Conservation (phyloP, 1,139 yeast genomes). For the Petasospora fabianii region DNA sequence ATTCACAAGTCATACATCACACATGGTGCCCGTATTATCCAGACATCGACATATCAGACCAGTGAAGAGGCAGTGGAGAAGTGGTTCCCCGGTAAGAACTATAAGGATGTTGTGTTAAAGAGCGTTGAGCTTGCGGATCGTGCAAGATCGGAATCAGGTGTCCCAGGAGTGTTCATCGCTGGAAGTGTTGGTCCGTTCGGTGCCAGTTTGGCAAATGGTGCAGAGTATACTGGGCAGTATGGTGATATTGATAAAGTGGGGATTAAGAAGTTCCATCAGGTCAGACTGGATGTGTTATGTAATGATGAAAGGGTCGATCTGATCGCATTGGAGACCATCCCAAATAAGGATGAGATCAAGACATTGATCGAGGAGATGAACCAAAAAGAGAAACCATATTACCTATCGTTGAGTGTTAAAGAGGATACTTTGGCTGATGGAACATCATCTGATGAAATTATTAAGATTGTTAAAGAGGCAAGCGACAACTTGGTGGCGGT, state of each 20-base stretch:
- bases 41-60: conserved; percentile 62
- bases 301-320: conserved; percentile 42
- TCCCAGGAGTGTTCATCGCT: conserved; percentile 34
- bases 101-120: conserved; percentile 19
- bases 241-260: conserved; percentile 27
- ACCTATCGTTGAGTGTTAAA: conserved; percentile 37
- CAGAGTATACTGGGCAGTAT: conserved; percentile 68
- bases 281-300: conserved; percentile 41
- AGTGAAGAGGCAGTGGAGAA: conserved; percentile 20
- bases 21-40: conserved; percentile 53
- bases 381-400: conserved; percentile 24
- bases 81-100: conserved; percentile 13
- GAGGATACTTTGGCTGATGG: conserved; percentile 41
- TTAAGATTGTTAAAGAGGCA: conserved; percentile 7
- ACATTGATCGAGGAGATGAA: conserved; percentile 31
- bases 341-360: conserved; percentile 48
- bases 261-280: conserved; percentile 44
- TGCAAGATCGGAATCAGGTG: conserved; percentile 18
- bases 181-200: conserved; percentile 78
- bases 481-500: conserved; percentile 29
- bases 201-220: conserved; percentile 58
- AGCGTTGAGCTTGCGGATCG: conserved; percentile 31
- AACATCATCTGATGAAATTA: conserved; percentile 27
- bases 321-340: conserved; percentile 66
- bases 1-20: conserved; percentile 49